Evolutionary conservation across 805 yeast species (phyloP), one percentile per base, ranked within the genome.

Genomic region (Myxozyma udenii): DNA sequence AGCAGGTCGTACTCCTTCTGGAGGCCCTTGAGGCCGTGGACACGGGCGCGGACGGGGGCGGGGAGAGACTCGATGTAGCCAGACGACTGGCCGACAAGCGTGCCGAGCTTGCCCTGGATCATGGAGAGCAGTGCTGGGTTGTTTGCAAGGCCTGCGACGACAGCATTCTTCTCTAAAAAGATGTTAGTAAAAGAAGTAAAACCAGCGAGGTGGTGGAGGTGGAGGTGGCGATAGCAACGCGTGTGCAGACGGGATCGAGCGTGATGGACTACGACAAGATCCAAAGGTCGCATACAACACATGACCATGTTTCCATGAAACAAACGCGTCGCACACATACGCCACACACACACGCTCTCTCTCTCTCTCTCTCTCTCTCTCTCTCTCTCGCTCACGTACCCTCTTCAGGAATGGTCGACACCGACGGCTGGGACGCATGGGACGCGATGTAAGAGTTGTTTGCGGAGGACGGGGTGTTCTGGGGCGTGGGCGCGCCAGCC

Each of bases 401-500:
- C 59, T 80, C 85, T 67, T 89, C 96, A 59, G 76, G 78, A 65
- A 87, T 87, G 40, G 96, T 87, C 46, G 87, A 81, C 45, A 82
- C 73, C 49, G 69, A 60, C 35, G 75, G 68, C 57, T 62, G 48
- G 67, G 61, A 55, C 26, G 66, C 67, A 50, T 77, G 74, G 66
- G 78, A 81, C 68, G 66, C 68, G 61, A 88, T 58, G 43, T 55
- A 73, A 38, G 87, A 77, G 33, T 84, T 86, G 33, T 32, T 22
- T 9, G 46, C 48, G 32, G 91, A 82, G 2, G 98, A 87, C 14
- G 98, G 98, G 1, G 98, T 93, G 76, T 93, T 93, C 68, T 93
- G 98, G 3, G 98, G 98, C 0, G 98, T 93, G 41, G 98, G 98
- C 4, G 98, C 62, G n/a, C 59, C 98, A 64, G 83, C 81, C 58